These are phyloP conservation scores for Murraya koenigii DNA, from an alignment of 345 rosid genomes.

Conservation along the genomic window DNA sequence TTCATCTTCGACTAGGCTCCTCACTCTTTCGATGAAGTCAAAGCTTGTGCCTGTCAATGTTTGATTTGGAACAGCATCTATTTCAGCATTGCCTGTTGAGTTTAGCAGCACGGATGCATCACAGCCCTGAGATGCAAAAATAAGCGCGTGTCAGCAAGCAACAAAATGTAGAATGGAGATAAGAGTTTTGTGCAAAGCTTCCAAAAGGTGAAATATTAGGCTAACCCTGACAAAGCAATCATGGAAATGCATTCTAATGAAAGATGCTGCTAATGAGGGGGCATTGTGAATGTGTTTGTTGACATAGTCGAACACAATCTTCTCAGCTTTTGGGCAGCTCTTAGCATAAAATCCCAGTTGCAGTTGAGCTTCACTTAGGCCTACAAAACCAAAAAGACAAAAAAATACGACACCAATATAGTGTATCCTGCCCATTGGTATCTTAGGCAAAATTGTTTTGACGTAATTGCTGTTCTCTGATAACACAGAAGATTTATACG, in stretches of 20 bases:
- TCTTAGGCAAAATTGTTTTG: conserved; percentile 5
- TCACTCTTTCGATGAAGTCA: conserved; percentile 64
- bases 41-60: conserved; percentile 77
- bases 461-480: neutral
- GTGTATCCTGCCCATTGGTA: conserved; percentile 23
- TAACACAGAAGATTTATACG: neutral
- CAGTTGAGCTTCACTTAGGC: conserved; percentile 50
- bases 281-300: conserved; percentile 57
- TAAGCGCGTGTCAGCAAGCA: neutral
- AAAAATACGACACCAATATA: conserved; percentile 18
- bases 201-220: neutral
- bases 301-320: conserved; percentile 54
- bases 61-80: conserved; percentile 55
- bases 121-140: conserved; percentile 55
- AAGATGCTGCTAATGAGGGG: conserved; percentile 72
- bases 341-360: conserved; percentile 51
- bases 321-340: conserved; percentile 80
- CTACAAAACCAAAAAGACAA: conserved; percentile 30
- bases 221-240: conserved; percentile 80
- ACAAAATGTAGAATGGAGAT: neutral
- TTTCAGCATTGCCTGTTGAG: conserved; percentile 60
- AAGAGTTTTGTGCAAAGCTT: neutral
- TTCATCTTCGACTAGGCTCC: conserved; percentile 56
- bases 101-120: conserved; percentile 84
- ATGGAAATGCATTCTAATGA: conserved; percentile 86